A percentile compares a stretch with the other conserved stretches of the same genome.
These are phyloP conservation scores for Pyricularia pennisetigena DNA, from an alignment of 2,329 filamentous ascomycete genomes.

Conservation along the genomic window DNA sequence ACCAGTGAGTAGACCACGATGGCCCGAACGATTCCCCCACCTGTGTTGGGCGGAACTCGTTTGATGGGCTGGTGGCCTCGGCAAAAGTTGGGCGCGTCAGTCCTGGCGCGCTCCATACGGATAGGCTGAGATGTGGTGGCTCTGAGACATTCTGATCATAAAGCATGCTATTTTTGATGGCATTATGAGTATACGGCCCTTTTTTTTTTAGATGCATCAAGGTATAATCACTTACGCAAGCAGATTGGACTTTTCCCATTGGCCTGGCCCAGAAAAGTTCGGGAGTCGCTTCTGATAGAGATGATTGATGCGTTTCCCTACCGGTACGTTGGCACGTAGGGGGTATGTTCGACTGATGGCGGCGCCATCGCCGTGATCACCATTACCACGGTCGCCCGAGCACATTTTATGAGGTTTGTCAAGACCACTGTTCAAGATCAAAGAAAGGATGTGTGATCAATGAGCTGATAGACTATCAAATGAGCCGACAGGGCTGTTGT, in stretches of 20 bases:
- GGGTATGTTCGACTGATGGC: slow-evolving; percentile 9
- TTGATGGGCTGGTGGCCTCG: slow-evolving; percentile 6
- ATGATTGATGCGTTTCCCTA: slow-evolving; percentile 13
- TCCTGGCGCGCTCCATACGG: slow-evolving; percentile 11
- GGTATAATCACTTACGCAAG: slow-evolving; percentile 11
- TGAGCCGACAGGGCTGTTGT: not conserved
- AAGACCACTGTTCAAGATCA: not conserved
- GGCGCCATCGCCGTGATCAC: not conserved
- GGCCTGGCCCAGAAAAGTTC: slow-evolving; percentile 13
- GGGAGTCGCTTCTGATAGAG: slow-evolving; percentile 14
- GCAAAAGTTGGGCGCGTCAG: slow-evolving; percentile 10
- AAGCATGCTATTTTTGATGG: slow-evolving; percentile 5
- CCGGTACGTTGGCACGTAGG: slow-evolving; percentile 12
- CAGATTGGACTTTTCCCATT: slow-evolving; percentile 16
- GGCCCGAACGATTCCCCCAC: slow-evolving; percentile 54
- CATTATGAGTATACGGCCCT: not conserved
- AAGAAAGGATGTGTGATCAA: not conserved
- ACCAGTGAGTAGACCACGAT: slow-evolving; percentile 66
- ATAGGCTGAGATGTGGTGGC: slow-evolving; percentile 9
- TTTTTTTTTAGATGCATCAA: slow-evolving; percentile 4
- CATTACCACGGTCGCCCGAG: not conserved
- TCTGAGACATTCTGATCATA: slow-evolving; percentile 9
- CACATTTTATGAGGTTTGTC: not conserved
- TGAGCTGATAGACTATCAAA: not conserved
- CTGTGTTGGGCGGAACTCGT: slow-evolving; percentile 20